Base-by-base conservation (phyloP, 768 basidiomycete species). In the Rhizopogon rudus region DNA sequence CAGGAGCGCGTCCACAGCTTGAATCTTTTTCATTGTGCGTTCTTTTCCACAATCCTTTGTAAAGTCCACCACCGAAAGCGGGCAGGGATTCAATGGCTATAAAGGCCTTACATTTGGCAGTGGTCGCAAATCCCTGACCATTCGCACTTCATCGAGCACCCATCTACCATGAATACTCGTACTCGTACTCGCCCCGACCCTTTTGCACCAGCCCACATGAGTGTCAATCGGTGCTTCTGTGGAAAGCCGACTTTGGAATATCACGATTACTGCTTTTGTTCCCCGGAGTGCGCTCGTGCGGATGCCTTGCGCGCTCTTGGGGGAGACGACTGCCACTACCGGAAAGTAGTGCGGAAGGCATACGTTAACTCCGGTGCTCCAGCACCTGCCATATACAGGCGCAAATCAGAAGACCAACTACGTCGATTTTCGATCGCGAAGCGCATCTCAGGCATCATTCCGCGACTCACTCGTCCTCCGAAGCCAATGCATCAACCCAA, bases 191-290 rank as follows among this genome's bases (percentile, higher is more conserved):
- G 13, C 31, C 17, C 12, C 33, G 17, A 35, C 7, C 31, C 46
- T 4, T 48, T 35, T 48, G 17, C 46, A 35, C 17, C 1, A 48
- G 17, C 31, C 46, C 7, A 48, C 13, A 33, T 48, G 31, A 31
- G 46, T 6, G 31, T 48, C 13, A 48, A 33, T 4, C 13, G 10
- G 12, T 54, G 53, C 13, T 51, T 52, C 22, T 54, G 53, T 7
- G 53, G 53, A 22, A 40, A 40, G 2, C 16, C 17, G 14, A 54
- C 53, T 2, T 28, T 51, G 13, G 44, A 33, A 29, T n/a, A 52
- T 28, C 53, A 54, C 39, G 53, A 54, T 16, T 37, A 35, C 22
- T 53, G 52, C 33, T 54, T 51, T 20, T 54, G 53, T 16, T 54
- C 53, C 16, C 53, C 29, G 5, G 48, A 22, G 5, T 54, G 53